Evolutionary conservation across 139 green algal species (phyloP).

Genomic region (Picochlorum sp.): DNA sequence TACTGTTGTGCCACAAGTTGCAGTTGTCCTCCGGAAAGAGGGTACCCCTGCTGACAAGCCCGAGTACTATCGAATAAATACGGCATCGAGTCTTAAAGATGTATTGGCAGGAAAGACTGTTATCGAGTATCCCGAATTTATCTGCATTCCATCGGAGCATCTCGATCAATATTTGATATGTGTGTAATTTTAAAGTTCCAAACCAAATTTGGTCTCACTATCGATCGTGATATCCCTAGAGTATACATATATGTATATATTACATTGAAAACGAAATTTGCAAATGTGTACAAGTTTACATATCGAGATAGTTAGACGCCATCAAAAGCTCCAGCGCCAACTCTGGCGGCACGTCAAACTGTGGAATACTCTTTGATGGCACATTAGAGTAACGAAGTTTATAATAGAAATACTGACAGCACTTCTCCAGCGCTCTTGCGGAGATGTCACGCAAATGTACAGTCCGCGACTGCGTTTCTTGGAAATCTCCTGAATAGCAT

Average conservation of each 20-base stretch:
- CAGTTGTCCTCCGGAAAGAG: slow-evolving; percentile 17
- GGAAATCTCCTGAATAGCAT: slow-evolving; percentile 70
- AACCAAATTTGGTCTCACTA: too few species aligned
- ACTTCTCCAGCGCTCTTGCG: slow-evolving; percentile 81
- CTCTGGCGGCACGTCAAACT: slow-evolving; percentile 87
- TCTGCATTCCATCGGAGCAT: neutral
- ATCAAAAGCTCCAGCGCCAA: slow-evolving; percentile 92
- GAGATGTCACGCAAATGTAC: slow-evolving; percentile 88
- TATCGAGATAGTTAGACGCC: slow-evolving; percentile 92
- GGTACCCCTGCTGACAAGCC: slow-evolving; percentile 16
- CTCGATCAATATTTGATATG: too few species aligned
- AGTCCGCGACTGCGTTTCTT: slow-evolving; percentile 77
- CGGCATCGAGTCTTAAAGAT: neutral
- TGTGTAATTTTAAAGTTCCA: too few species aligned
- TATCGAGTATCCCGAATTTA: slow-evolving; percentile 19
- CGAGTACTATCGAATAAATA: slow-evolving; percentile 9
- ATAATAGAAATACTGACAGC: slow-evolving; percentile 99
- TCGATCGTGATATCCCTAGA: neutral
- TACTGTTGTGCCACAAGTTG: neutral
- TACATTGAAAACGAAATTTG: neutral
- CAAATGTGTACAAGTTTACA: slow-evolving; percentile 24
- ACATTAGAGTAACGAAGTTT: slow-evolving; percentile 85
- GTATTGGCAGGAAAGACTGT: slow-evolving; percentile 14
- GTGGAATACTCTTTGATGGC: slow-evolving; percentile 72
- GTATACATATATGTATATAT: neutral